Conservation (phyloP, 2,329 filamentous ascomycete genomes). For the Grosmannia huntii region DNA sequence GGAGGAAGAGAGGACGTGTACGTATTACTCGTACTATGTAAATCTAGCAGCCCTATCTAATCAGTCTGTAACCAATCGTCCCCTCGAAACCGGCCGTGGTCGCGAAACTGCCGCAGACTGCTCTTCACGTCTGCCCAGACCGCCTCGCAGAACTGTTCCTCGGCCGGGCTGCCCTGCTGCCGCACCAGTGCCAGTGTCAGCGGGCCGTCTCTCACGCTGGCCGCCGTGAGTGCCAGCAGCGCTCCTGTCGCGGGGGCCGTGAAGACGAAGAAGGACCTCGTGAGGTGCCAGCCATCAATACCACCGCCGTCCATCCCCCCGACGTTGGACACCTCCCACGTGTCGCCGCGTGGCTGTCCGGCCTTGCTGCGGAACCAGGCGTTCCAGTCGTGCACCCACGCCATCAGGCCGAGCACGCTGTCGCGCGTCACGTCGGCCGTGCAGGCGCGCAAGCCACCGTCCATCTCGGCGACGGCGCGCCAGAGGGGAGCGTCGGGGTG, state of each 20-base stretch:
- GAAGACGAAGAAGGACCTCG: conserved; percentile 37
- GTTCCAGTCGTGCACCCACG: conserved; percentile 30
- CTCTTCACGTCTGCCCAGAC: conserved; percentile 25
- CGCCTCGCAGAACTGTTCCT: conserved; percentile 20
- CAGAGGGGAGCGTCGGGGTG: conserved; percentile 25
- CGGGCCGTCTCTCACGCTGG: conserved; percentile 27
- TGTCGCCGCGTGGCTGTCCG: conserved; percentile 26
- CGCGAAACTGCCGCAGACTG: conserved; percentile 13
- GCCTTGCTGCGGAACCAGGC: conserved; percentile 27
- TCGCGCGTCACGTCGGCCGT: conserved; percentile 25
- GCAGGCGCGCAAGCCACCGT: conserved; percentile 21
- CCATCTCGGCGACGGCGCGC: conserved; percentile 24
- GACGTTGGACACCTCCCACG: conserved; percentile 42
- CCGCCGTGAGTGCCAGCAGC: conserved; percentile 31
- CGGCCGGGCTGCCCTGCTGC: conserved; percentile 31
- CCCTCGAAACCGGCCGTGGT: not conserved
- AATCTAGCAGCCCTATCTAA: too few species aligned
- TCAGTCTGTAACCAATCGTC: too few species aligned
- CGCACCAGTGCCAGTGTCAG: conserved; percentile 33
- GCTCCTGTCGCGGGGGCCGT: conserved; percentile 29
- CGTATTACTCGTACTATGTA: too few species aligned
- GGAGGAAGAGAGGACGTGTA: too few species aligned
- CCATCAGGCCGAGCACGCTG: conserved; percentile 29
- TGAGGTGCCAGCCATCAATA: conserved; percentile 22
- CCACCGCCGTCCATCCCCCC: conserved; percentile 23